Evolutionary conservation across 495 filamentous ascomycete species (phyloP).

Genomic region (Cercophora newfieldiana): DNA sequence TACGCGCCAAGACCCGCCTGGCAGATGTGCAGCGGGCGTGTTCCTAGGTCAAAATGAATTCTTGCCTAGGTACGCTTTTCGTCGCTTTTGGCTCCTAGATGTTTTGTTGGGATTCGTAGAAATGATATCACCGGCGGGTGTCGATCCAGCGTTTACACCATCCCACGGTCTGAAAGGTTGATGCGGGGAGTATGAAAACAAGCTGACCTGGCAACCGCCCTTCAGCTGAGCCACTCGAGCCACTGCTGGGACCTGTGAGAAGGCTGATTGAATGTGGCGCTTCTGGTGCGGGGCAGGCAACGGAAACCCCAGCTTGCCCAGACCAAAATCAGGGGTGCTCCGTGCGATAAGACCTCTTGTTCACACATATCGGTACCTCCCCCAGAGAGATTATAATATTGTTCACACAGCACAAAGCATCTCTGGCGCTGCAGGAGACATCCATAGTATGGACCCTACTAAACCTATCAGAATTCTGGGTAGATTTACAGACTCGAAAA

Average conservation of each 20-base stretch:
- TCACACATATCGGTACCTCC: too few relatives aligned
- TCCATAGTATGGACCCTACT: too few relatives aligned
- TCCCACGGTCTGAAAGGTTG: not conserved
- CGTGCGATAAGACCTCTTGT: too few relatives aligned
- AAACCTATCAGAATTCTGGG: too few relatives aligned
- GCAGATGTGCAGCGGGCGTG: not conserved
- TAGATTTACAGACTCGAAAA: too few relatives aligned
- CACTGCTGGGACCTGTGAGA: not conserved
- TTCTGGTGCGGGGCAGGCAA: not conserved
- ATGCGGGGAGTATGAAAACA: conserved; percentile 24
- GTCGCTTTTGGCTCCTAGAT: too few relatives aligned
- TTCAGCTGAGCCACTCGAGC: not conserved
- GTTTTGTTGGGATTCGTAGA: not conserved
- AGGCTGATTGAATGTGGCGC: conserved; percentile 5
- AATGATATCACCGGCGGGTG: not conserved
- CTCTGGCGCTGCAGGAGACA: too few relatives aligned
- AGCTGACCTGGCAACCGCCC: conserved; percentile 19
- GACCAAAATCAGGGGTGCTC: not conserved
- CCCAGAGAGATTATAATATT: too few relatives aligned
- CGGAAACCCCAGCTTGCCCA: too few relatives aligned
- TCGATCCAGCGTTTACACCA: not conserved
- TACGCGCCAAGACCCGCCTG: not conserved
- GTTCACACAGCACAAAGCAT: too few relatives aligned
- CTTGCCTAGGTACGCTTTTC: too few relatives aligned
- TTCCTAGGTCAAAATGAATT: not conserved